phyloP scores from a whole-genome alignment of 257 asterid species.

The Salvia miltiorrhiza region DNA sequence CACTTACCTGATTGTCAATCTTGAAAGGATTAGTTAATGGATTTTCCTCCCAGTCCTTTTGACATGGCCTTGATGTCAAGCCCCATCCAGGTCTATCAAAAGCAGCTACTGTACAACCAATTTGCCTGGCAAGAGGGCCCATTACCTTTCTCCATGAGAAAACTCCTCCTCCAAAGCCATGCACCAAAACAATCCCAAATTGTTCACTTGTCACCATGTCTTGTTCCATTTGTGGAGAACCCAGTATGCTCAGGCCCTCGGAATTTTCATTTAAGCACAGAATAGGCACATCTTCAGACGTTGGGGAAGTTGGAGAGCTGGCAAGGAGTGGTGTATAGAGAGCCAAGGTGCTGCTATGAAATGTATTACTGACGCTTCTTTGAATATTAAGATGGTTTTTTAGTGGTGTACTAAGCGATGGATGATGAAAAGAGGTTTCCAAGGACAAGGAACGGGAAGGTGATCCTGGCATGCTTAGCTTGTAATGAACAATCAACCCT shows the following conservation, averaged over 20 bases:
- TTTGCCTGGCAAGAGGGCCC: constrained; percentile 60
- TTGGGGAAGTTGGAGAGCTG: constrained; percentile 67
- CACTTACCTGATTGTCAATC: constrained; percentile 59
- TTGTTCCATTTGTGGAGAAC: constrained; percentile 35
- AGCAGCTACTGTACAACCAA: constrained; percentile 83
- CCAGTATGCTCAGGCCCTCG: constrained; percentile 42
- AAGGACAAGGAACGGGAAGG: constrained; percentile 67
- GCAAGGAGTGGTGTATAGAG: constrained; percentile 73
- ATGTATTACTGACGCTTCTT: constrained; percentile 73
- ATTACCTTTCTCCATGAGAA: constrained; percentile 93
- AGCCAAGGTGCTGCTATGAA: constrained; percentile 47
- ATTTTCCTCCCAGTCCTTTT: constrained; percentile 86
- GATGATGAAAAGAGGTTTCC: constrained; percentile 44
- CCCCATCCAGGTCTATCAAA: constrained; percentile 99
- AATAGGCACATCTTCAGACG: constrained; percentile 66
- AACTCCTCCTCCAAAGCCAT: constrained; percentile 96
- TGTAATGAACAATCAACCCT: constrained; percentile 84
- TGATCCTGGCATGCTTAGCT: constrained; percentile 46
- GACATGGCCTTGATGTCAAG: constrained; percentile 81
- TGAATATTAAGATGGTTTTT: constrained; percentile 57
- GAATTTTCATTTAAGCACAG: constrained; percentile 50
- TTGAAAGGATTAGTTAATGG: constrained; percentile 75
- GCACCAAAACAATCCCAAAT: constrained; percentile 83
- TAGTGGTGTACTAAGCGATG: constrained; percentile 38
- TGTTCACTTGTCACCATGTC: constrained; percentile 49